phyloP scores from a whole-genome alignment of 108 stramenopile species.

The Fragilaria crotonensis region DNA sequence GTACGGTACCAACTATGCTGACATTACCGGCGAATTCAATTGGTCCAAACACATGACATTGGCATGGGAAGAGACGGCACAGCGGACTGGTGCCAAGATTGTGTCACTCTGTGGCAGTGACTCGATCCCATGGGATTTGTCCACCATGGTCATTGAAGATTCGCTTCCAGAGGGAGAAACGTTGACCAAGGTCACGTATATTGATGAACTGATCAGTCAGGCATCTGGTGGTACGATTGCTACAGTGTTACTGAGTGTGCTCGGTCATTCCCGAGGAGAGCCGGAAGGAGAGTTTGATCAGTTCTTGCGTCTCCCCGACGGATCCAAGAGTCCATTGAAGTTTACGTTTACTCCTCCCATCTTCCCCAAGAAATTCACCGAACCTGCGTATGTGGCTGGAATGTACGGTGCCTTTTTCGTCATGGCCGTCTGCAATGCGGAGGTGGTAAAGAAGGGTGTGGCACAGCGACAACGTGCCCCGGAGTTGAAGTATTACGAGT shows the following conservation, averaged over 20 bases:
- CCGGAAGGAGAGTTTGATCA: conserved; percentile 25
- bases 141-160: conserved; percentile 33
- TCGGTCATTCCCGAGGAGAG: conserved; percentile 4
- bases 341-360: conserved; percentile 11
- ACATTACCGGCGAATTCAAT: conserved; percentile 75
- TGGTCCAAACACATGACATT: conserved; percentile 82
- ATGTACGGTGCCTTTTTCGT: conserved; percentile 19
- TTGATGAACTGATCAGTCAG: conserved; percentile 36
- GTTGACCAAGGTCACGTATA: conserved; percentile 29
- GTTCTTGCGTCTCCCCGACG: conserved; percentile 24
- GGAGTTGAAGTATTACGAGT: conserved; percentile 54
- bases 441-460: conserved; percentile 49
- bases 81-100: conserved; percentile 62
- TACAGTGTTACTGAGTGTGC: conserved; percentile 20
- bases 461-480: conserved; percentile 32
- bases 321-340: conserved; percentile 22
- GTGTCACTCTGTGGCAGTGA: conserved; percentile 82
- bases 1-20: conserved; percentile 83
- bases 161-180: conserved; percentile 25
- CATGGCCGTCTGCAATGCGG: conserved; percentile 67
- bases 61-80: conserved; percentile 47
- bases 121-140: conserved; percentile 85
- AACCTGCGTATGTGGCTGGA: not conserved
- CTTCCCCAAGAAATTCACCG: conserved; percentile 9
- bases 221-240: conserved; percentile 58